Conservation (phyloP, 2,329 filamentous ascomycete genomes). For the Monosporascus sp. region DNA sequence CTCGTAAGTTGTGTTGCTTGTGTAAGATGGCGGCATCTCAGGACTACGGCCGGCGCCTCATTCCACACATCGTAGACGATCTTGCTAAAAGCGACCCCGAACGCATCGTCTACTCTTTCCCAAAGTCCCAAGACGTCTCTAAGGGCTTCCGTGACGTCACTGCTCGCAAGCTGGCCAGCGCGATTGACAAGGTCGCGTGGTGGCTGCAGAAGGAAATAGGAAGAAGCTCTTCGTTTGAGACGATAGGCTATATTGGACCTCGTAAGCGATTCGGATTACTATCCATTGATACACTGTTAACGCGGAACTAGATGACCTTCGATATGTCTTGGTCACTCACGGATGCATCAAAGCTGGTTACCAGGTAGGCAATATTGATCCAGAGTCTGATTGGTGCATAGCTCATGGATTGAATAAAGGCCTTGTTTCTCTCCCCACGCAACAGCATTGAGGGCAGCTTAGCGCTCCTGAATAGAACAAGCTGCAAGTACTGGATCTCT, state of each 20-base stretch:
- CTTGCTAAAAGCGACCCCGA: constrained; percentile 9
- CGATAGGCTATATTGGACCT: constrained; percentile 27
- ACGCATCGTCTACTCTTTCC: constrained; percentile 11
- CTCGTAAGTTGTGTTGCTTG: background rate
- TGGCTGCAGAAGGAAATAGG: constrained; percentile 19
- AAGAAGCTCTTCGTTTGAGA: constrained; percentile 8
- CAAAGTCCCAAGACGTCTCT: constrained; percentile 1
- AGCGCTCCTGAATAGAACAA: constrained; percentile 24
- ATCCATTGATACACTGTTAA: background rate
- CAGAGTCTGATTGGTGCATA: background rate
- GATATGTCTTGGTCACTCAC: constrained; percentile 24
- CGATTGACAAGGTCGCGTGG: constrained; percentile 27
- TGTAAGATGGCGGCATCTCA: background rate
- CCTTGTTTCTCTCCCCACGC: constrained; percentile 27
- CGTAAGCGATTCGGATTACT: constrained; percentile 17
- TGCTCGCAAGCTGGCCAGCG: constrained; percentile 17
- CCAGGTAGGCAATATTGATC: constrained; percentile 17
- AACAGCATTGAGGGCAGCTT: constrained; percentile 29
- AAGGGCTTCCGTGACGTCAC: constrained; percentile 17
- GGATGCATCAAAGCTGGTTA: constrained; percentile 29
- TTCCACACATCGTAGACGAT: background rate
- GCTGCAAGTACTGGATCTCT: constrained; percentile 27
- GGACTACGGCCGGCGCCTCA: background rate
- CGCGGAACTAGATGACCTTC: constrained; percentile 21
- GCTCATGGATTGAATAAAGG: constrained; percentile 12